Evolutionary conservation across 1,139 yeast species (phyloP), one percentile per base, ranked within the genome.

Genomic region (Nakaseomyces nivariensis): DNA sequence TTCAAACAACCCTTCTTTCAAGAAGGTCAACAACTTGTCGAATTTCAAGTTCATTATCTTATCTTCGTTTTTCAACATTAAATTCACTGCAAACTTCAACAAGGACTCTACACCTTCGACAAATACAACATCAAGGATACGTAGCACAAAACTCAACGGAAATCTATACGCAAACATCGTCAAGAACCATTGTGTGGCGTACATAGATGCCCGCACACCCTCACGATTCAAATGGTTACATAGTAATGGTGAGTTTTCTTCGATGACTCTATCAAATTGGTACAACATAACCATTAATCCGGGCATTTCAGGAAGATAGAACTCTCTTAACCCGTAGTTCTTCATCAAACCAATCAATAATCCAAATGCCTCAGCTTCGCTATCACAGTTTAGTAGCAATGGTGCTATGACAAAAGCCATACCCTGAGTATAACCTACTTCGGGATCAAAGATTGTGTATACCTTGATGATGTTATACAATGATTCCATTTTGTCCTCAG

Each of bases 351-450:
- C 81, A 11, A 84, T 88, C 51, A 92, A 72, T 57, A 90, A 67
- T 53, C 94, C 81, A 68, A 92, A 90, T 6, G 96, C 82, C 64
- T 92, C 97, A 33, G 83, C 74, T 58, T 90, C 96, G 40, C 75
- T 54, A 26, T 57, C 77, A 80, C 88, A 77, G 59, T 86, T 87
- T 72, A 90, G 75, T 48, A 89, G 73, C 49, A 92, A 69, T 0
- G 97, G 97, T 7, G 88, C 89, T 0, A 88, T 78, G 44, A 92
- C 78, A 61, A 92, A 90, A 1, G 94, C 95, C 96, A 92, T 88
- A 5, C 98, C 97, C 67, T 92, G 97, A 1, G 97, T 92, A 63
- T 92, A 92, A 0, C 98, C 98, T 38, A 92, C 96, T 51, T 89
- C 97, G 1, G 87, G 82, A 63, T 92, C 97, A 65, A 81, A 85